These are phyloP conservation scores for Dictyostelium purpureum DNA, from an alignment of 78 protist species.

Conservation along the genomic window DNA sequence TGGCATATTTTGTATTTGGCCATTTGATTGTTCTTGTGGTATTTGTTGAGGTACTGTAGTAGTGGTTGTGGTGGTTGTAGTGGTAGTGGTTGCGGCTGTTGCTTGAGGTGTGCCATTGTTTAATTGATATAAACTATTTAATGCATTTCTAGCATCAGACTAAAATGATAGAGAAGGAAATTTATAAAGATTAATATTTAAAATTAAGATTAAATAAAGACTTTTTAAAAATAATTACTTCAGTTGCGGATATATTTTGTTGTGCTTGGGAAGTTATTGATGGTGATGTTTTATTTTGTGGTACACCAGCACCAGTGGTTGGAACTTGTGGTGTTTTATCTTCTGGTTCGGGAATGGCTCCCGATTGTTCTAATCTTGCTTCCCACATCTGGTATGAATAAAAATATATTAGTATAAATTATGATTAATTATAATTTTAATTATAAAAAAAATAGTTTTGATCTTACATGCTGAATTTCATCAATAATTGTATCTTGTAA, in stretches of 20 bases:
- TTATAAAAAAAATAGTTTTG: not conserved
- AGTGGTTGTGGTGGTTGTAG: not conserved
- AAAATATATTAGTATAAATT: not conserved
- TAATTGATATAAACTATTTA: constrained; percentile 33
- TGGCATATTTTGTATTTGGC: no score
- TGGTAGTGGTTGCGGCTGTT: not conserved
- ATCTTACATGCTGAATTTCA: constrained; percentile 39
- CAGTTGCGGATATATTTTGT: not conserved
- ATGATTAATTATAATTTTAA: not conserved
- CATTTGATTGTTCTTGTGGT: constrained; percentile 11
- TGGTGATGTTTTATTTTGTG: not conserved
- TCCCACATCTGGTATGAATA: constrained; percentile 4
- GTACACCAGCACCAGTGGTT: not conserved
- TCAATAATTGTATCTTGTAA: constrained; percentile 28
- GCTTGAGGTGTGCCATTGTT: not conserved
- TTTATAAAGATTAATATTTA: not conserved
- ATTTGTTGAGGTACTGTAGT: constrained; percentile 23
- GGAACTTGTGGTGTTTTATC: not conserved
- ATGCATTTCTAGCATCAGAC: constrained; percentile 15
- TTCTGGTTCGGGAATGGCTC: not conserved
- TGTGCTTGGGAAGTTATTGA: not conserved
- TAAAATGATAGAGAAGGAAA: not conserved
- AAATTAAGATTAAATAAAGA: not conserved
- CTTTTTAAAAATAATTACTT: not conserved
- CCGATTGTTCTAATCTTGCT: constrained; percentile 34